phyloP scores from a whole-genome alignment of 139 green algal species.

The Picocystis salinarum region DNA sequence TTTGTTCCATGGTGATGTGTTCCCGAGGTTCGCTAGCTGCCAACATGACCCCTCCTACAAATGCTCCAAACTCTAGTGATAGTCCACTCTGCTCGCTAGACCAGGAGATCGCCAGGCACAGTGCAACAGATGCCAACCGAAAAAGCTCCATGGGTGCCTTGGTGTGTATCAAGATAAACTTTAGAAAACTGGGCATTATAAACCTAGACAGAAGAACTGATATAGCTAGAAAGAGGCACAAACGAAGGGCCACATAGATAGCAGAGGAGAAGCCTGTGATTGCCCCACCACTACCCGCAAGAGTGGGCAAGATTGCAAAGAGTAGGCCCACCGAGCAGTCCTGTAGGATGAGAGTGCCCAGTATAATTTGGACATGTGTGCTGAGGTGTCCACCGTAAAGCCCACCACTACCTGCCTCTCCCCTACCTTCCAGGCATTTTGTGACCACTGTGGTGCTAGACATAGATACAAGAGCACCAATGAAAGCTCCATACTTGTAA shows the following conservation, averaged over 20 bases:
- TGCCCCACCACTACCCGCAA: conserved; percentile 19
- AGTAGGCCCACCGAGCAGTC: conserved; percentile 82
- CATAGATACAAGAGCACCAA: conserved; percentile 76
- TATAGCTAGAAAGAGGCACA: background rate
- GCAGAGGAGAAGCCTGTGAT: conserved; percentile 4
- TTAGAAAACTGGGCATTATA: too few species aligned
- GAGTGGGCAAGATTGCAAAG: conserved; percentile 79
- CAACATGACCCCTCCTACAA: conserved; percentile 70
- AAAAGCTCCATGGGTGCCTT: conserved; percentile 2
- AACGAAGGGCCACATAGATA: background rate
- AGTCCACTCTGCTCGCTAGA: conserved; percentile 19
- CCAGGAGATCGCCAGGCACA: conserved; percentile 47
- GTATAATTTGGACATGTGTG: conserved; percentile 63
- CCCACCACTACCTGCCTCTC: conserved; percentile 28
- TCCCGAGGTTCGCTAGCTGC: conserved; percentile 1
- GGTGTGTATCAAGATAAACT: too few species aligned
- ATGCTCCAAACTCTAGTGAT: conserved; percentile 73
- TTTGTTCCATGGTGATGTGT: conserved; percentile 4
- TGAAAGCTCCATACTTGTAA: conserved; percentile 58
- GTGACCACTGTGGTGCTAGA: conserved; percentile 65
- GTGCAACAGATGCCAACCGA: too few species aligned
- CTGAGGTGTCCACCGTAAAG: too few species aligned
- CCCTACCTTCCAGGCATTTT: conserved; percentile 57
- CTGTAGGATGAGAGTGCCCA: conserved; percentile 78
- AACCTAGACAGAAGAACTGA: too few species aligned